Conservation (phyloP, 257 asterid genomes). For the Nicotiana knightiana region DNA sequence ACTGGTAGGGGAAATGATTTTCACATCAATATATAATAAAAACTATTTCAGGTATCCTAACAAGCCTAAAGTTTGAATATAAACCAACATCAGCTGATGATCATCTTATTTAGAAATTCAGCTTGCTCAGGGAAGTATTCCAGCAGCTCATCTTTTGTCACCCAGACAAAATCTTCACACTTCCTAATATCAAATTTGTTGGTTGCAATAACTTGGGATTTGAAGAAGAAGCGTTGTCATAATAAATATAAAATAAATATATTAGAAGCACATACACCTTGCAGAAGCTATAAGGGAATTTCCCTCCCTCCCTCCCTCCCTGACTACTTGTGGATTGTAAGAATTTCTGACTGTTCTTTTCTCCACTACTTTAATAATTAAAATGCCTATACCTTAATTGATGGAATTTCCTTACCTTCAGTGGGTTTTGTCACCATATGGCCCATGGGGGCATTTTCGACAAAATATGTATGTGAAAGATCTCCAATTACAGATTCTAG, state of each 20-base stretch:
- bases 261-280: not conserved
- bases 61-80: not conserved
- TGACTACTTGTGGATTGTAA: not conserved
- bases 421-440: conserved; percentile 41
- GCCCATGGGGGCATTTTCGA: conserved; percentile 94
- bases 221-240: conserved; percentile 82
- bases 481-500: conserved; percentile 74
- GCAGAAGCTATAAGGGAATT: not conserved
- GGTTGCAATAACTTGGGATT: conserved; percentile 81
- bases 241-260: not conserved
- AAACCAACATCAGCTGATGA: conserved; percentile 41
- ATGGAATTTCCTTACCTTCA: conserved; percentile 21
- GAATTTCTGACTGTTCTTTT: not conserved
- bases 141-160: conserved; percentile 59
- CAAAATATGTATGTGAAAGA: conserved; percentile 69
- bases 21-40: not conserved
- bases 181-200: conserved; percentile 42
- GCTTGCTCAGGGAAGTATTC: conserved; percentile 81
- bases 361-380: not conserved
- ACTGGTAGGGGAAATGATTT: not conserved
- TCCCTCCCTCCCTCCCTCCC: not conserved
- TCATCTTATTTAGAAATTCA: conserved; percentile 52
- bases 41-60: not conserved
- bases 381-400: conserved; percentile 44
- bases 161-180: conserved; percentile 85